Conservation (phyloP, 495 filamentous ascomycete species). For the Trichocladium antarcticum region DNA sequence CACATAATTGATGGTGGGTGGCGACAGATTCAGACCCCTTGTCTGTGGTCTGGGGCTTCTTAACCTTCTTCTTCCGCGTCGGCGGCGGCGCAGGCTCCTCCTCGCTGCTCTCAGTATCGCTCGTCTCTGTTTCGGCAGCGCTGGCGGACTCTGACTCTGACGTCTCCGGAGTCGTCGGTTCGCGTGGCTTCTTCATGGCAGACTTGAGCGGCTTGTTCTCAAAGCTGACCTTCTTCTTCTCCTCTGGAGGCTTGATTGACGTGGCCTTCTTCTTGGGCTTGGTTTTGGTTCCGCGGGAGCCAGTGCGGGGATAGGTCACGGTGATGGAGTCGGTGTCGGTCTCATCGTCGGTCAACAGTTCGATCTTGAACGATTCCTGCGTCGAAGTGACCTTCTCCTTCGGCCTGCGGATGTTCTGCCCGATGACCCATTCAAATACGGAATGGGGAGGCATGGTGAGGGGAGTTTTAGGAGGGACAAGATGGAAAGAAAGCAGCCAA, state of each 20-base stretch:
- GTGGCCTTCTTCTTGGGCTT: background rate
- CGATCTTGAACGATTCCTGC: constrained; percentile 18
- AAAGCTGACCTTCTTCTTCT: constrained; percentile 18
- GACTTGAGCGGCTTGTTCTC: constrained; percentile 11
- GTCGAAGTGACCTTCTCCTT: constrained; percentile 9
- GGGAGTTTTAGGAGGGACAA: background rate
- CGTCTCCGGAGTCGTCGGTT: background rate
- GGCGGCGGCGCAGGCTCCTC: background rate
- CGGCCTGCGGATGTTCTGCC: constrained; percentile 22
- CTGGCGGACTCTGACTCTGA: background rate
- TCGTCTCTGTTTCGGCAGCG: background rate
- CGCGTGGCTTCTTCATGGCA: constrained; percentile 15
- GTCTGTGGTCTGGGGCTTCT: background rate
- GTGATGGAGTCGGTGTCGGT: constrained; percentile 25
- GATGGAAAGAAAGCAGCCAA: too few species aligned
- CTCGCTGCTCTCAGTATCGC: constrained; percentile 1
- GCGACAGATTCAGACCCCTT: background rate
- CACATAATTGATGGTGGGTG: background rate
- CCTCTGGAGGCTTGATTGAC: background rate
- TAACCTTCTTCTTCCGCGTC: constrained; percentile 9
- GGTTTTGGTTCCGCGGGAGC: background rate
- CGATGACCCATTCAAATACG: constrained; percentile 32
- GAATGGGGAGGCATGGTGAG: constrained; percentile 22
- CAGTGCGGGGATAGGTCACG: constrained; percentile 26
- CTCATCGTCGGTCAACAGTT: constrained; percentile 32